Evolutionary conservation across 148 eudicot genomes (phyloP), one percentile per base, ranked within the genome.

Genomic region (Rhododendron molle): DNA sequence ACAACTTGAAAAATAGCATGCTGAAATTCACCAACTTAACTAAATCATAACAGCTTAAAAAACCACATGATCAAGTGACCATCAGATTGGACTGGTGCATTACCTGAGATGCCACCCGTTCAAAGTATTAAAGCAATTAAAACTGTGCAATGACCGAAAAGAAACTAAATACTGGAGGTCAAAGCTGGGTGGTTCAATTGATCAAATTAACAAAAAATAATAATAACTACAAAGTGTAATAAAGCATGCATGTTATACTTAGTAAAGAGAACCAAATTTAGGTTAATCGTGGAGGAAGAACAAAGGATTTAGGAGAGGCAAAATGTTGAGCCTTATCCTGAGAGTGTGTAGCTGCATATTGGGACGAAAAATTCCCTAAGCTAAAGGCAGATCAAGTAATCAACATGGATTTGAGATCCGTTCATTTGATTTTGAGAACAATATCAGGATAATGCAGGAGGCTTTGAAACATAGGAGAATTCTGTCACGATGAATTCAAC

Each of bases 381-480:
- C 65, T 52, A 28, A 49, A 80, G 82, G 60, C 30, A 30, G 82
- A 49, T 79, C 23, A 79, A 79, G 30, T 44, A 78, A 78, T 47
- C 50, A 78, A 81, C 28, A 56, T 81, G 44, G 67, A 7, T 44
- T 49, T 54, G 28, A 52, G 83, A 80, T 32, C 36, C 30, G 16
- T 34, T 80, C 69, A 81, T 34, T 56, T 67, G 73, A 58, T 28
- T 67, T 67, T 81, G 71, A 81, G 28, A 81, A 80, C 62, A 56
- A 34, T 36, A 80, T 52, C 44, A 80, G 7, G 71, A 54, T 21
- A 56, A 81, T 20, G 62, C 71, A 81, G 30, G 46, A 56, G 44
- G 43, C 20, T 52, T 52, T 30, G 65, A 30, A 50, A 20, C 21
- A 14, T 80, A 20, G 26, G 15, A 47, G 21, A 32, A 15, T 78